phyloP scores from a whole-genome alignment of 768 basidiomycete species.

The Boletus rubescentipes region DNA sequence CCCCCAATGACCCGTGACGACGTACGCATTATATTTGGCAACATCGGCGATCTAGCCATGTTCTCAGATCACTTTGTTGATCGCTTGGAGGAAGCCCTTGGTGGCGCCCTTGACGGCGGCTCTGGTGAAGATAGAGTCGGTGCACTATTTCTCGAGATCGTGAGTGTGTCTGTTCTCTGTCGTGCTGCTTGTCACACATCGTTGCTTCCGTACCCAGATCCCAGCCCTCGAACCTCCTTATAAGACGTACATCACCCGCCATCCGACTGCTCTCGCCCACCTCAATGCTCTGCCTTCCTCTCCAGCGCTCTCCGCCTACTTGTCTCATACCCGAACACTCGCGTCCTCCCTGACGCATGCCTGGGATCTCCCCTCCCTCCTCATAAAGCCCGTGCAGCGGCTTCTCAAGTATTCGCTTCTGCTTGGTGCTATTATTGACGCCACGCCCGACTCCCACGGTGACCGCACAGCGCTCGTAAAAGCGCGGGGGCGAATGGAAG shows the following conservation, averaged over 20 bases:
- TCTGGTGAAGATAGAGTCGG: constrained; percentile 71
- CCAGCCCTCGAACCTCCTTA: constrained; percentile 71
- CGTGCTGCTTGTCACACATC: neutral
- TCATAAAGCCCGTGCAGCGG: constrained; percentile 97
- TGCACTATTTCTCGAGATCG: constrained; percentile 64
- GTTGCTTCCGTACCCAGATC: constrained; percentile 42
- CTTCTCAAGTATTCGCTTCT: constrained; percentile 93
- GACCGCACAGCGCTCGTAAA: constrained; percentile 48
- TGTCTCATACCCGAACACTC: constrained; percentile 61
- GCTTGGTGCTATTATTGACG: constrained; percentile 70
- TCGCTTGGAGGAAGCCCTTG: constrained; percentile 64
- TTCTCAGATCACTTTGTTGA: constrained; percentile 69
- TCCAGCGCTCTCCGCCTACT: constrained; percentile 57
- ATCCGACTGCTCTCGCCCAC: constrained; percentile 71
- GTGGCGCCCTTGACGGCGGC: constrained; percentile 60
- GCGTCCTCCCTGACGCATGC: constrained; percentile 77
- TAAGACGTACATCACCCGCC: constrained; percentile 78
- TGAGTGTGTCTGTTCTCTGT: constrained; percentile 37
- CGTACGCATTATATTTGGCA: constrained; percentile 69
- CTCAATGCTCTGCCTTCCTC: constrained; percentile 46
- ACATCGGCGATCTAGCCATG: constrained; percentile 70
- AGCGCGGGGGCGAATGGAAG: constrained; percentile 53
- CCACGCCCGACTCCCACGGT: constrained; percentile 65
- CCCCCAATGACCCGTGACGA: constrained; percentile 74
- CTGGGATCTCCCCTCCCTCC: constrained; percentile 89